Evolutionary conservation across 1,284 basidiomycete genomes (phyloP).

Genomic region (Trametes hirsuta): DNA sequence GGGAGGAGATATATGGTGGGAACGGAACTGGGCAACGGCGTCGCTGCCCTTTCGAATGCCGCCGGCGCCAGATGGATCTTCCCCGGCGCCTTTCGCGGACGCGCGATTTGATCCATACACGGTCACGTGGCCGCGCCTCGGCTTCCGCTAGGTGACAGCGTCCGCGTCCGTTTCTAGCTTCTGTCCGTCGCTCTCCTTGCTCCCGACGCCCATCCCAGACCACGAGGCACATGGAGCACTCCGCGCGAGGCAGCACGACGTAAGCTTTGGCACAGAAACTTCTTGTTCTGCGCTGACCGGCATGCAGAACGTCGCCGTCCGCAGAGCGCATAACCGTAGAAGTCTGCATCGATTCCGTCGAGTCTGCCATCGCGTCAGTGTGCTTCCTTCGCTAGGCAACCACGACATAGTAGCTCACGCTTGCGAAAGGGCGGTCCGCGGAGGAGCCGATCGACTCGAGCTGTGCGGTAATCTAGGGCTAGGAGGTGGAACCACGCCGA

Average conservation of each 20-base stretch:
- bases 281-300: background rate
- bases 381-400: background rate
- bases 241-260: background rate
- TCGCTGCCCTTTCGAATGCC: background rate
- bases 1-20: background rate
- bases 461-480: conserved; percentile 73
- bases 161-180: background rate
- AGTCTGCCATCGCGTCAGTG: conserved; percentile 70
- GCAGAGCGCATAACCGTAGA: conserved; percentile 50
- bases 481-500: conserved; percentile 82
- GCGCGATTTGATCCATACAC: conserved; percentile 14
- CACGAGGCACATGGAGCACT: background rate
- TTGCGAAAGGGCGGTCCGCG: conserved; percentile 57
- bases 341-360: conserved; percentile 80
- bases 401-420: background rate
- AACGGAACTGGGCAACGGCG: conserved; percentile 1
- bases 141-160: background rate
- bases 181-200: too few species aligned
- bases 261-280: background rate
- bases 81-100: background rate
- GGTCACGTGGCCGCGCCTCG: conserved; percentile 21
- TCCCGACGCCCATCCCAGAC: background rate
- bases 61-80: background rate
- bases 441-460: conserved; percentile 76
- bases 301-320: background rate